Evolutionary conservation across 805 yeast genomes (phyloP).

Genomic region (Pichia nanzhaoensis): DNA sequence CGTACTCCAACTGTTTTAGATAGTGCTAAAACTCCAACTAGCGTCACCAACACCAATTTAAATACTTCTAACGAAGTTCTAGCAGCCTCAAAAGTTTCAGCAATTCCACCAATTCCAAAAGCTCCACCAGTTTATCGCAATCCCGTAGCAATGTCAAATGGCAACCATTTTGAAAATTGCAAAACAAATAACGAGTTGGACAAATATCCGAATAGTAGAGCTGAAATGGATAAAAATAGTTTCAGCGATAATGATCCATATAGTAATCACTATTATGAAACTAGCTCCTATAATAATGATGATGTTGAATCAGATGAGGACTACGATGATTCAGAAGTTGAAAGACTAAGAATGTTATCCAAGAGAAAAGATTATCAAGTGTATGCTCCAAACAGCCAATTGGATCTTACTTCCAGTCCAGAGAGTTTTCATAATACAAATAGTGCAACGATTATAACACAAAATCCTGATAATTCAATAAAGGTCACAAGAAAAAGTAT

Average conservation of each 20-base stretch:
- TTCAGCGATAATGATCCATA: background rate
- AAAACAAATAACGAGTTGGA: background rate
- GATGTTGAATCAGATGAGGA: slow-evolving; percentile 11
- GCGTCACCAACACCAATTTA: too few relatives aligned
- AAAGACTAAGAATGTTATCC: slow-evolving; percentile 2
- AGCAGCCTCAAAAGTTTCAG: too few relatives aligned
- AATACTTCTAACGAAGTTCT: too few relatives aligned
- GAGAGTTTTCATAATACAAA: slow-evolving; percentile 1
- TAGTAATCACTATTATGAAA: background rate
- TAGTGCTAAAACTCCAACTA: background rate
- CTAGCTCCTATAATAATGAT: slow-evolving; percentile 1
- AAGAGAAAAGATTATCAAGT: background rate
- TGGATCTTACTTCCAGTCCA: background rate
- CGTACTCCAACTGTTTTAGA: slow-evolving; percentile 2
- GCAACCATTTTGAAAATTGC: too few relatives aligned
- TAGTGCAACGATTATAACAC: slow-evolving; percentile 38
- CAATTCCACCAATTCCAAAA: too few relatives aligned
- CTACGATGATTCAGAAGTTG: slow-evolving; percentile 8
- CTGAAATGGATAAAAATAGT: background rate
- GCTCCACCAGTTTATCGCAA: too few relatives aligned
- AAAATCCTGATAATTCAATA: slow-evolving; percentile 32
- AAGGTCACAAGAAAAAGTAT: slow-evolving; percentile 50
- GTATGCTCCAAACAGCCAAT: background rate
- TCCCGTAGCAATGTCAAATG: too few relatives aligned
- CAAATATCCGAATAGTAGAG: background rate